Evolutionary conservation across 192 early-diverging fungal species (phyloP), one percentile per base, ranked within the genome.

Genomic region (Endogone sp.): DNA sequence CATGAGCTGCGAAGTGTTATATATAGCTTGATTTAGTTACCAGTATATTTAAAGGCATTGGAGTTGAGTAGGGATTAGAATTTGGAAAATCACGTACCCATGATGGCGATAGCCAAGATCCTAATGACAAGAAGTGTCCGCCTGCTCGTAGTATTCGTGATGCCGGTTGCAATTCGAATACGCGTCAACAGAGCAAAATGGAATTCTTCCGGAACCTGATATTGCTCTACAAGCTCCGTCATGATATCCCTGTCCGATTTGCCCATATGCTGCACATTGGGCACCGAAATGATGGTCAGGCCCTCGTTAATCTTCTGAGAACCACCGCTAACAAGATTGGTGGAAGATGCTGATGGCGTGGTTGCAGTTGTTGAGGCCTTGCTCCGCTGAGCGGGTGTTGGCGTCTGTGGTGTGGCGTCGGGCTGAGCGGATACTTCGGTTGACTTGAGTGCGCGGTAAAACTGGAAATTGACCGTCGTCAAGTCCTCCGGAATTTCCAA

Each of bases 181-280:
- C 89, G 85, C 68, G 94, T 90, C 22, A 94, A 80, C 57, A 99
- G 84, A 64, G 88, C 83, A 63, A 91, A 95, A 23, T 88, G 86
- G 63, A 93, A 87, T 60, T 90, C 84, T 37, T 74, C 74, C 0
- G 94, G 89, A 29, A 98, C 84, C 9, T 78, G 69, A 82, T 94
- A 83, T 71, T 88, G 75, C 22, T 84, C 67, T 3, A 90, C 81
- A 56, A 98, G 76, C 59, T 81, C 73, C 29, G 76, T 76, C 10
- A 93, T 80, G 54, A 90, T 73, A 11, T 88, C 81, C 29, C 74
- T 66, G 58, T 85, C 88, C 23, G 79, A 67, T n/a, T 77, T 55
- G 10, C 76, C 80, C 3, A 62, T 54, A 29, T 69, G 64, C 2
- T 64, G 60, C 1, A 77, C 67, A 28, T 87, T 75, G 8, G 80